phyloP scores from a whole-genome alignment of 331 rosid genomes.

The Pyrus hybrid region DNA sequence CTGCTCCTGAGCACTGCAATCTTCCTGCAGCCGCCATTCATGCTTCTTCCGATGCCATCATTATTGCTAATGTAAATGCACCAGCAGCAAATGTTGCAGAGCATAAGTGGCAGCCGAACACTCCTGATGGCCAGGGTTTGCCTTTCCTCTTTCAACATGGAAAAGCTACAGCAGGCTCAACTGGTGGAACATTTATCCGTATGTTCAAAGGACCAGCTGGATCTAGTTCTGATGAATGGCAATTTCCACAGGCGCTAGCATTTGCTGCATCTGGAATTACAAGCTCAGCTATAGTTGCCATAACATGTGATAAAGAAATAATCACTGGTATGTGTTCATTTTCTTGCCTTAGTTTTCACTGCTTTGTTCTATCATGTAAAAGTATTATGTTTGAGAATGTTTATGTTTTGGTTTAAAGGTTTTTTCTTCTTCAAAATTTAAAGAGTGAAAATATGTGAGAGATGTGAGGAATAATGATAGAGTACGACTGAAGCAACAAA shows the following conservation, averaged over 20 bases:
- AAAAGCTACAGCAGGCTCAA: constrained; percentile 46
- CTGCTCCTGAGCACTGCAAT: constrained; percentile 81
- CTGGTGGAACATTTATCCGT: constrained; percentile 75
- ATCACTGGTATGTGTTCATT: constrained; percentile 58
- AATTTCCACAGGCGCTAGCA: constrained; percentile 82
- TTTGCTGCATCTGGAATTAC: constrained; percentile 81
- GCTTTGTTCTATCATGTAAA: neutral
- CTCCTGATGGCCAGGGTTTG: constrained; percentile 95
- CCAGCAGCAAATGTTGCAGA: constrained; percentile 91
- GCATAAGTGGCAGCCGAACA: constrained; percentile 98
- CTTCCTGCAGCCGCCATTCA: constrained; percentile 93
- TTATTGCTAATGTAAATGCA: constrained; percentile 71
- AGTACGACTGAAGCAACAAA: neutral
- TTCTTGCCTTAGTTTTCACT: neutral
- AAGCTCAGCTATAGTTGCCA: constrained; percentile 72
- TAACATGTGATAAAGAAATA: constrained; percentile 79
- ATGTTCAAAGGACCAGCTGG: constrained; percentile 81
- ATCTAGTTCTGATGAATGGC: constrained; percentile 60
- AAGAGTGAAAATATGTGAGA: neutral
- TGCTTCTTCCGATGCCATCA: constrained; percentile 73
- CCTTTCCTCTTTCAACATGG: constrained; percentile 97
- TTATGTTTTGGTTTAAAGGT: neutral
- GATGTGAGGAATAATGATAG: neutral
- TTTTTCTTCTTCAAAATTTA: neutral
- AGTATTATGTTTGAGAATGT: neutral